A percentile compares a stretch with the other conserved stretches of the same genome.
Evolutionary conservation across 352 stramenopile genomes (phyloP).

Genomic region (Phytophthora syringae): DNA sequence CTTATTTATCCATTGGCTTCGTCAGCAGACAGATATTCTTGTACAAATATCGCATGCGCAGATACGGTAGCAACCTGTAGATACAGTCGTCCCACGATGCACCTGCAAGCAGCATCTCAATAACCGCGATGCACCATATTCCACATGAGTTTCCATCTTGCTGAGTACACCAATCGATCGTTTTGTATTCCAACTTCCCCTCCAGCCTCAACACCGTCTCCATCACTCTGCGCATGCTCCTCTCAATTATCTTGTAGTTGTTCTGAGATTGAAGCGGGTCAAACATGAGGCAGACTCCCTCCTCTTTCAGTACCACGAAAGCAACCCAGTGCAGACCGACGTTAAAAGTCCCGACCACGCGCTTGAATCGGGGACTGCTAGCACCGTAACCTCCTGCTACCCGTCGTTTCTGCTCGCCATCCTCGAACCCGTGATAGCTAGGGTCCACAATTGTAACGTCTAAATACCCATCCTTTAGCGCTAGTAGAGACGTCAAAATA

Average conservation of each 20-base stretch:
- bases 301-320: background rate
- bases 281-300: background rate
- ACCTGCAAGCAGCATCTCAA: background rate
- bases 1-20: background rate
- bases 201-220: background rate
- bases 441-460: background rate
- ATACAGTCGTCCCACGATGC: background rate
- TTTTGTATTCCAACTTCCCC: background rate
- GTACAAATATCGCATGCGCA: conserved; percentile 2
- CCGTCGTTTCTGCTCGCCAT: background rate
- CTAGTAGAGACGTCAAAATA: background rate
- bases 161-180: conserved; percentile 8
- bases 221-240: background rate
- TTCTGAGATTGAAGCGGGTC: background rate
- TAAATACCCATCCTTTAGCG: background rate
- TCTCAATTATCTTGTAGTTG: conserved; percentile 10
- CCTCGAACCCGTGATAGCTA: background rate
- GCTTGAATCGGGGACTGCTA: background rate
- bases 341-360: conserved; percentile 5
- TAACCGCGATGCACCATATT: conserved; percentile 7
- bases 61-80: background rate
- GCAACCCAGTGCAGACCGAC: conserved; percentile 6
- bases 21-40: background rate
- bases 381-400: background rate
- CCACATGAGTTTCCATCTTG: conserved; percentile 13